Conservation (phyloP, 306 rosid species). For the Cucurbita argyrosperma region DNA sequence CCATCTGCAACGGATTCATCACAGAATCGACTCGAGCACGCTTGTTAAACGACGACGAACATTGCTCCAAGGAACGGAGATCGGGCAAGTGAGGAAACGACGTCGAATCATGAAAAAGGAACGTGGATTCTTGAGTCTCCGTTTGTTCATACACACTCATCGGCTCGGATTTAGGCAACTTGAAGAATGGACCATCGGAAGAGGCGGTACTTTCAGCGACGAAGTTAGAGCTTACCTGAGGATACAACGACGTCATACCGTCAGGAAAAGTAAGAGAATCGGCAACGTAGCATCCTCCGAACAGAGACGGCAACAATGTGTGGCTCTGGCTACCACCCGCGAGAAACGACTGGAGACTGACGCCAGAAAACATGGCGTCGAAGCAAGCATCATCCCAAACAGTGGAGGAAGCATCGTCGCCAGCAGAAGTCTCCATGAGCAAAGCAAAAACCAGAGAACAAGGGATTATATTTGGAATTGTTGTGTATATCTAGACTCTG, state of each 20-base stretch:
- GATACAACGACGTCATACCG: not conserved
- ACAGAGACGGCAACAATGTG: not conserved
- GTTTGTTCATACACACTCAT: not conserved
- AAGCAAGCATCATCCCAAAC: constrained; percentile 9
- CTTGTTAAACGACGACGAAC: constrained; percentile 6
- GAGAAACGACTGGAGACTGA: constrained; percentile 38
- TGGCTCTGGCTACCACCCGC: constrained; percentile 3
- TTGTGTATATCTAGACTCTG: not conserved
- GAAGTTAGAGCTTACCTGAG: not conserved
- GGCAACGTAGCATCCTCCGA: not conserved
- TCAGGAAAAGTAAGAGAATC: constrained; percentile 7
- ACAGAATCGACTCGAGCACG: constrained; percentile 15
- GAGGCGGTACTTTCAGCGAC: not conserved
- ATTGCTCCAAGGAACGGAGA: constrained; percentile 26
- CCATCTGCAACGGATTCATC: not conserved
- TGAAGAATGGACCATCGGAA: not conserved
- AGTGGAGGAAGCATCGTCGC: not conserved
- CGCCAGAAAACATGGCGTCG: constrained; percentile 35
- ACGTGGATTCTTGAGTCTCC: not conserved
- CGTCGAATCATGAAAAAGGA: not conserved
- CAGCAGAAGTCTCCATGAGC: constrained; percentile 9
- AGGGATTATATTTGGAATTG: not conserved
- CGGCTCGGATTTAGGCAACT: constrained; percentile 20
- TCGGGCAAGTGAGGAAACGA: constrained; percentile 29
- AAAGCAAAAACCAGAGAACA: not conserved